A percentile compares a stretch with the other conserved stretches of the same genome.
Evolutionary conservation across 805 yeast species (phyloP).

Genomic region (Candida xiaguanensis): DNA sequence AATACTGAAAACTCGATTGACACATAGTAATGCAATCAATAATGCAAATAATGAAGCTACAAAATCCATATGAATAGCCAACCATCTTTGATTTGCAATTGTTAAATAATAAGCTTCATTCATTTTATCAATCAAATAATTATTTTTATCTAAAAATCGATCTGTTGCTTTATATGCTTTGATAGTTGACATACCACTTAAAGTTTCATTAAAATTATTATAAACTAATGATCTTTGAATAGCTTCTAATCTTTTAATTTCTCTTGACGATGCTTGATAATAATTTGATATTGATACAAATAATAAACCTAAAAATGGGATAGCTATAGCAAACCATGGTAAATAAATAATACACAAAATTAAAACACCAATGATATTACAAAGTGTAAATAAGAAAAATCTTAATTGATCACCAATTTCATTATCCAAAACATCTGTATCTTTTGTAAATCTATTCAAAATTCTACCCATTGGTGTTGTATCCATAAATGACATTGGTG

Average conservation of each 20-base stretch:
- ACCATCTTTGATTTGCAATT: slow-evolving; percentile 37
- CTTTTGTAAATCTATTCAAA: slow-evolving; percentile 82
- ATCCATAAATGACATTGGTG: slow-evolving; percentile 83
- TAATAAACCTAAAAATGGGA: slow-evolving; percentile 26
- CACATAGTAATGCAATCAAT: slow-evolving; percentile 30
- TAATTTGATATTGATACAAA: slow-evolving; percentile 28
- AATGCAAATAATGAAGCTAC: slow-evolving; percentile 28
- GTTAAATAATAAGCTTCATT: slow-evolving; percentile 36
- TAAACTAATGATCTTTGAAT: slow-evolving; percentile 38
- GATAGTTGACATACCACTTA: slow-evolving; percentile 35
- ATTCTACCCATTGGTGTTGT: slow-evolving; percentile 87
- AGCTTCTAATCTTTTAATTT: slow-evolving; percentile 38
- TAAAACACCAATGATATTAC: slow-evolving; percentile 55
- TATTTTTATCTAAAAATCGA: slow-evolving; percentile 26
- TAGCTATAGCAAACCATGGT: slow-evolving; percentile 40
- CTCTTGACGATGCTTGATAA: slow-evolving; percentile 37
- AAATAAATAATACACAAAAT: slow-evolving; percentile 33
- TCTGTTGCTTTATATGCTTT: slow-evolving; percentile 28
- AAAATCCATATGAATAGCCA: slow-evolving; percentile 30
- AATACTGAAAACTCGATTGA: slow-evolving; percentile 30
- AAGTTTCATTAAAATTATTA: slow-evolving; percentile 35
- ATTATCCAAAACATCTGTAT: slow-evolving; percentile 79
- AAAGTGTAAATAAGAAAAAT: slow-evolving; percentile 50
- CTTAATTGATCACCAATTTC: slow-evolving; percentile 71
- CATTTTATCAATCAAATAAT: slow-evolving; percentile 25